Conservation (phyloP, 1,284 basidiomycete species). For the Ceratobasidium sp. region DNA sequence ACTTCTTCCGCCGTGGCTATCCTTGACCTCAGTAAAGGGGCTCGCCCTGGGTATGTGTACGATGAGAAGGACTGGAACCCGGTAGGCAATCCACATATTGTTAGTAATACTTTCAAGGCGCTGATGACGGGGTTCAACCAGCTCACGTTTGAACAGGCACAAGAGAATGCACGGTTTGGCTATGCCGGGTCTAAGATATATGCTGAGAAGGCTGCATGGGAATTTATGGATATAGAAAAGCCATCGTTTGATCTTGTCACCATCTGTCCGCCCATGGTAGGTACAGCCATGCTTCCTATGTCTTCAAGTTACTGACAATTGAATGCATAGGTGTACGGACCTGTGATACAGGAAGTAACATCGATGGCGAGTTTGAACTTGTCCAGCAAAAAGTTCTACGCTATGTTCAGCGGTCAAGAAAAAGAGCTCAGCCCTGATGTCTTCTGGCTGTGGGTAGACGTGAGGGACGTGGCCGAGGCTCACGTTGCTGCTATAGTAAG, state of each 20-base stretch:
- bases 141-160: conserved; percentile 38
- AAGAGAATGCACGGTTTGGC: conserved; percentile 42
- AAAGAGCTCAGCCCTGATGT: neutral
- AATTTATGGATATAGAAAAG: conserved; percentile 48
- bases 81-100: no score
- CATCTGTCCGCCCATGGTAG: conserved; percentile 48
- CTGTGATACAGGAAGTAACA: conserved; percentile 55
- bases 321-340: conserved; percentile 50
- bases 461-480: conserved; percentile 32
- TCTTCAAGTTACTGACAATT: neutral
- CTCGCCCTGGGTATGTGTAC: conserved; percentile 48
- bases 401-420: conserved; percentile 35
- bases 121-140: neutral
- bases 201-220: conserved; percentile 52
- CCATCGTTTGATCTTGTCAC: conserved; percentile 48
- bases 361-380: conserved; percentile 56
- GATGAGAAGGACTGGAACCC: conserved; percentile 46
- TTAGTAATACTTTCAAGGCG: no score
- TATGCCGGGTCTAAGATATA: conserved; percentile 54
- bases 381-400: conserved; percentile 47
- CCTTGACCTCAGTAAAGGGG: conserved; percentile 50
- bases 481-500: conserved; percentile 30
- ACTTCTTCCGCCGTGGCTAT: conserved; percentile 61
- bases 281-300: neutral
- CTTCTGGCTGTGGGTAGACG: conserved; percentile 40